Percentiles rank a stretch among this genome's conserved stretches.
Conservation (phyloP, 2,329 filamentous ascomycete genomes). For the Microcyclospora pomicola region DNA sequence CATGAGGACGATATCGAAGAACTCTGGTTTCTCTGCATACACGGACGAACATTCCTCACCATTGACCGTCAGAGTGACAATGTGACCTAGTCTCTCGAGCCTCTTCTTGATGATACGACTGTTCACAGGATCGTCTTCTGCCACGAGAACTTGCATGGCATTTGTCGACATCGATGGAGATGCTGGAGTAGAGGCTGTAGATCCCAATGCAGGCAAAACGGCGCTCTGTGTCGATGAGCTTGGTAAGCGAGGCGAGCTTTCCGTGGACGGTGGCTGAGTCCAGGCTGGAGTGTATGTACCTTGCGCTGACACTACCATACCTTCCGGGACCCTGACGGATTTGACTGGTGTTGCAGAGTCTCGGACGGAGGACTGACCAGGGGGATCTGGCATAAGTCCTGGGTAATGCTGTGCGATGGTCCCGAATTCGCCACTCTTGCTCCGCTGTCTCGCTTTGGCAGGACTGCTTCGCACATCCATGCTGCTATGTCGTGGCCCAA, state of each 20-base stretch:
- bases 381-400: slow-evolving; percentile 30
- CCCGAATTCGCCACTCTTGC: slow-evolving; percentile 12
- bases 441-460: slow-evolving; percentile 6
- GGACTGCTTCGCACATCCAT: slow-evolving; percentile 4
- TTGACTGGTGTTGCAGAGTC: slow-evolving; percentile 31
- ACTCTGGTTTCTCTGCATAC: slow-evolving; percentile 48
- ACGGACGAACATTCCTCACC: slow-evolving; percentile 69
- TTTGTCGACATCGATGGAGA: slow-evolving; percentile 16
- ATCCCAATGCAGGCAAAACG: background rate
- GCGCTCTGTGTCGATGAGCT: background rate
- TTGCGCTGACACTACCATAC: slow-evolving; percentile 10
- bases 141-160: slow-evolving; percentile 56
- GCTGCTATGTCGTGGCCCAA: slow-evolving; percentile 18
- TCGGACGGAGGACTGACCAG: slow-evolving; percentile 27
- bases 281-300: slow-evolving; percentile 1
- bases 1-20: slow-evolving; percentile 75
- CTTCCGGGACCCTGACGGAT: slow-evolving; percentile 35
- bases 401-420: slow-evolving; percentile 13
- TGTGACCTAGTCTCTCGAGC: slow-evolving; percentile 61
- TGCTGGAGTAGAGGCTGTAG: background rate
- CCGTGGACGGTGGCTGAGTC: no score
- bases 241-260: no score
- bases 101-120: slow-evolving; percentile 69
- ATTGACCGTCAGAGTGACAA: slow-evolving; percentile 60
- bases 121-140: slow-evolving; percentile 81